phyloP scores from a whole-genome alignment of 345 rosid species.

The Gossypium australe region DNA sequence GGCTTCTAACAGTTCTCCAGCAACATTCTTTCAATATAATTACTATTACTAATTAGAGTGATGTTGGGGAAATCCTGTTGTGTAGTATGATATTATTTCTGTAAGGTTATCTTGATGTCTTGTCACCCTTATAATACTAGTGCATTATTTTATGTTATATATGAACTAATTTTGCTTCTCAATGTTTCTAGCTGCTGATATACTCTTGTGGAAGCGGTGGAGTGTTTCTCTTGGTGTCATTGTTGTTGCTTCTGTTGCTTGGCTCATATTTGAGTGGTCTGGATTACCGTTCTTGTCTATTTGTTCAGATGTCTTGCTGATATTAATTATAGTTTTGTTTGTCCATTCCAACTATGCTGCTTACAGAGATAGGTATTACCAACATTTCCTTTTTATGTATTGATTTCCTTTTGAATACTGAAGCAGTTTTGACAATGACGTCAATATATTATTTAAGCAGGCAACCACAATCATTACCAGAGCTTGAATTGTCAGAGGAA shows the following conservation, averaged over 20 bases:
- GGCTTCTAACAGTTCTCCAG: neutral
- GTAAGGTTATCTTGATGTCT: neutral
- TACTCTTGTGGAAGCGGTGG: constrained; percentile 68
- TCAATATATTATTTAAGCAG: constrained; percentile 17
- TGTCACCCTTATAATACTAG: neutral
- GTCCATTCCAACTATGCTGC: neutral
- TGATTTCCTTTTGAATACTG: neutral
- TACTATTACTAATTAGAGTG: neutral
- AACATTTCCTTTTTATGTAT: neutral
- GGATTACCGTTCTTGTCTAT: constrained; percentile 75
- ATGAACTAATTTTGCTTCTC: constrained; percentile 3
- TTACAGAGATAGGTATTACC: constrained; percentile 37
- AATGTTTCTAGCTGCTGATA: constrained; percentile 55
- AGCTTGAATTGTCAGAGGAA: constrained; percentile 77
- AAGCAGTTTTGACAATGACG: neutral
- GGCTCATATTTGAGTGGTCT: constrained; percentile 73
- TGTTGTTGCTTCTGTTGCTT: constrained; percentile 74
- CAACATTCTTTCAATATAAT: neutral
- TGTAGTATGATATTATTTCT: neutral
- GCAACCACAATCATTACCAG: constrained; percentile 42
- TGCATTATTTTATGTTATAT: neutral
- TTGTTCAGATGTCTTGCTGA: constrained; percentile 72
- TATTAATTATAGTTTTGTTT: constrained; percentile 33
- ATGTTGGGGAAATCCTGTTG: neutral
- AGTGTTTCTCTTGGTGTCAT: constrained; percentile 57